Conservation (phyloP, 352 stramenopile species). For the Globisporangium echinulatum region DNA sequence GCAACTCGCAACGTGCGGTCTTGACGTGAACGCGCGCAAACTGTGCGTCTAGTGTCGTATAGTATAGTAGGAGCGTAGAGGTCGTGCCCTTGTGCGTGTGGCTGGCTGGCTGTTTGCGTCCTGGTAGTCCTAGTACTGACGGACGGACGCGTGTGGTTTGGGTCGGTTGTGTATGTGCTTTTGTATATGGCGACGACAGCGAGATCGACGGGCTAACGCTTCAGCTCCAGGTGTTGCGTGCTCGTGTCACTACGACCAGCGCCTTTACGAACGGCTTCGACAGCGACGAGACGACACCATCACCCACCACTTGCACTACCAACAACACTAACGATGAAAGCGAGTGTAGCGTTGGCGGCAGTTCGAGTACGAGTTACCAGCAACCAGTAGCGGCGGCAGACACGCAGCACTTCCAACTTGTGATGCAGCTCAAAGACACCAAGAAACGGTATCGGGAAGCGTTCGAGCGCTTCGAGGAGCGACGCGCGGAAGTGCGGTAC, state of each 20-base stretch:
- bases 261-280: background rate
- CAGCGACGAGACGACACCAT: background rate
- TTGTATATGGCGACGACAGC: constrained; percentile 11
- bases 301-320: constrained; percentile 2
- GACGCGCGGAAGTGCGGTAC: constrained; percentile 46
- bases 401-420: constrained; percentile 12
- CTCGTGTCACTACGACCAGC: background rate
- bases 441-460: constrained; percentile 49
- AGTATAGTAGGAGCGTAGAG: no score
- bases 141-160: constrained; percentile 7
- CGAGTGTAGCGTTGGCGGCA: background rate
- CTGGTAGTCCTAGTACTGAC: no score
- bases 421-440: constrained; percentile 47
- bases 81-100: no score
- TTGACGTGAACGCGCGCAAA: constrained; percentile 59
- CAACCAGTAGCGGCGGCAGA: background rate
- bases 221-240: constrained; percentile 30
- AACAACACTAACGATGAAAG: background rate
- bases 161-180: background rate
- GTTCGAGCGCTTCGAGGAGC: constrained; percentile 47
- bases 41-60: constrained; percentile 17
- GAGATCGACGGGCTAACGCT: constrained; percentile 40
- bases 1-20: constrained; percentile 20
- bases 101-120: no score
- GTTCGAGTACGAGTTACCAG: background rate